These are phyloP conservation scores for Ballota nigra DNA, from an alignment of 257 asterid genomes.

Conservation along the genomic window DNA sequence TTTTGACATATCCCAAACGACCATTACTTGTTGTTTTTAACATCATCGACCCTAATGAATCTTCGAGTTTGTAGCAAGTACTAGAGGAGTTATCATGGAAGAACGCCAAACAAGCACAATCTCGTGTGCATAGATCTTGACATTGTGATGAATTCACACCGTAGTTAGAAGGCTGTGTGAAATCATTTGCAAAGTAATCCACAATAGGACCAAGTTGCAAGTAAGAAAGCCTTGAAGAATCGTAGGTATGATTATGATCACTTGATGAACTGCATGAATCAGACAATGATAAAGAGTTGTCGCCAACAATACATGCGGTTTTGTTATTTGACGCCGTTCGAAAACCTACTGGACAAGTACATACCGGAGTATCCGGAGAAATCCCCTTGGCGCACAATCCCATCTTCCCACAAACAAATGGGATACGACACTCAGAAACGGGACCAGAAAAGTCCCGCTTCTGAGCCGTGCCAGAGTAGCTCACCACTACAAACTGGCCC, in stretches of 20 bases:
- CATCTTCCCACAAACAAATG: constrained; percentile 46
- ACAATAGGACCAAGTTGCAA: constrained; percentile 43
- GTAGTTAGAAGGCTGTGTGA: constrained; percentile 35
- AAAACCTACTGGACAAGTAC: constrained; percentile 59
- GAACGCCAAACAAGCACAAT: constrained; percentile 66
- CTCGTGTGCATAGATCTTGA: constrained; percentile 51
- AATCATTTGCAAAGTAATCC: constrained; percentile 68
- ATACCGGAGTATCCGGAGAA: constrained; percentile 32
- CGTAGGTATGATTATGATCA: background rate
- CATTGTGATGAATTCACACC: constrained; percentile 48
- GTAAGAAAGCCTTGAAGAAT: constrained; percentile 38
- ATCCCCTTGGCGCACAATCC: constrained; percentile 49
- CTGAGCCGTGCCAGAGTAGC: constrained; percentile 33
- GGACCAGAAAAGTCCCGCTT: constrained; percentile 46
- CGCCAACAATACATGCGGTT: constrained; percentile 42
- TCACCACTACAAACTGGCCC: constrained; percentile 52
- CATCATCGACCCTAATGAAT: constrained; percentile 58
- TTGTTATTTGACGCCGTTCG: constrained; percentile 26
- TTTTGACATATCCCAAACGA: constrained; percentile 49
- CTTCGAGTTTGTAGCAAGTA: constrained; percentile 51
- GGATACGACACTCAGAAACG: constrained; percentile 43
- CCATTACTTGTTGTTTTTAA: constrained; percentile 12
- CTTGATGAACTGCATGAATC: constrained; percentile 45
- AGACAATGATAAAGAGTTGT: constrained; percentile 43
- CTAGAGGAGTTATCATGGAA: constrained; percentile 57